Evolutionary conservation across 2,329 filamentous ascomycete genomes (phyloP).

Genomic region (Fusarium buxicola): DNA sequence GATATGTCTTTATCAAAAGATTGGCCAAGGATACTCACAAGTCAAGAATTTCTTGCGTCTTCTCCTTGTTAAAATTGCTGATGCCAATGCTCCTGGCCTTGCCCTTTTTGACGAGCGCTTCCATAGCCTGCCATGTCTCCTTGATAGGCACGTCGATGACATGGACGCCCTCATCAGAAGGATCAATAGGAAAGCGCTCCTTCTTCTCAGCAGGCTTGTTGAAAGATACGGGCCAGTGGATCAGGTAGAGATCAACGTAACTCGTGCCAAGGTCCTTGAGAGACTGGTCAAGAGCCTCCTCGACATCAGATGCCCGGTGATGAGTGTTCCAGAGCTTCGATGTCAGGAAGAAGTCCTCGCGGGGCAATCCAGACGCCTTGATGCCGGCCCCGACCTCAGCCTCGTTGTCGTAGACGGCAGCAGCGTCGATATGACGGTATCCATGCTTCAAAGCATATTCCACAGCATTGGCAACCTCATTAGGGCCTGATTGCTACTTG

Average conservation of each 20-base stretch:
- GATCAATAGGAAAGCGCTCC: constrained; percentile 50
- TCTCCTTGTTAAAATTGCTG: constrained; percentile 59
- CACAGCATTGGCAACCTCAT: constrained; percentile 61
- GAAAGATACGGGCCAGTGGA: constrained; percentile 59
- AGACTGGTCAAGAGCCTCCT: constrained; percentile 58
- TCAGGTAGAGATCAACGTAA: constrained; percentile 63
- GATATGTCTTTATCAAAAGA: background rate
- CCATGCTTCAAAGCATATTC: constrained; percentile 57
- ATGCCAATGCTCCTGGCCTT: constrained; percentile 61
- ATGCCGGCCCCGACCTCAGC: constrained; percentile 55
- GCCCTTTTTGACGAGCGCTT: constrained; percentile 52
- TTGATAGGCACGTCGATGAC: constrained; percentile 49
- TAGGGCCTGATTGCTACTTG: constrained; percentile 52
- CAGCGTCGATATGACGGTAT: constrained; percentile 60
- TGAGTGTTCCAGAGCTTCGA: constrained; percentile 70
- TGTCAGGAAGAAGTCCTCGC: constrained; percentile 59
- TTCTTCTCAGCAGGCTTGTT: constrained; percentile 55
- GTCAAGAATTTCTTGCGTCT: constrained; percentile 54
- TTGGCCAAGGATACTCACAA: background rate
- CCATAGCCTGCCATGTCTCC: constrained; percentile 67
- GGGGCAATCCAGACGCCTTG: constrained; percentile 47
- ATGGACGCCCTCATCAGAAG: constrained; percentile 56
- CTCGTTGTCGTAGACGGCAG: constrained; percentile 58
- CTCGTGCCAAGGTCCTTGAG: constrained; percentile 60
- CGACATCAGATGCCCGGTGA: constrained; percentile 59